Percentiles rank a stretch among this genome's conserved stretches.
phyloP scores from a whole-genome alignment of 78 protist genomes.

The Dictyostelium citrinum region DNA sequence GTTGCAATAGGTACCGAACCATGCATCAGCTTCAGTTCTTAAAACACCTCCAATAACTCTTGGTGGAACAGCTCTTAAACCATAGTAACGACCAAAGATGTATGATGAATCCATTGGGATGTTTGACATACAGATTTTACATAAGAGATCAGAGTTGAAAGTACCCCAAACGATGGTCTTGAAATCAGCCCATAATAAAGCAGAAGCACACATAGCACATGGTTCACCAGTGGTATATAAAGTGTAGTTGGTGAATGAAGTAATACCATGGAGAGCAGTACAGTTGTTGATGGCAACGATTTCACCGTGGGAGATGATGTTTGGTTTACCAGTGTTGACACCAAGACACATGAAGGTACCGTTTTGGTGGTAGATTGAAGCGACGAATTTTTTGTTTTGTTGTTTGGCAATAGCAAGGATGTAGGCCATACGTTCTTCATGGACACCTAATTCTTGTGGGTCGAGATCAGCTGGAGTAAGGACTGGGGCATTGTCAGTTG shows the following conservation, averaged over 20 bases:
- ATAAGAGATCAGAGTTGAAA: slow-evolving; percentile 12
- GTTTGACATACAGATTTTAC: slow-evolving; percentile 64
- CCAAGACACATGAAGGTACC: slow-evolving; percentile 29
- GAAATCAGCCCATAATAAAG: slow-evolving; percentile 54
- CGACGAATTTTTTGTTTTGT: slow-evolving; percentile 37
- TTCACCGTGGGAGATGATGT: slow-evolving; percentile 63
- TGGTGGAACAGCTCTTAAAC: slow-evolving; percentile 11
- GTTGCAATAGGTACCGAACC: slow-evolving; percentile 34
- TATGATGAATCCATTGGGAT: slow-evolving; percentile 48
- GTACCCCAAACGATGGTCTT: slow-evolving; percentile 49
- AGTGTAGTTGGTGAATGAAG: background rate
- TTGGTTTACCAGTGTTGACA: slow-evolving; percentile 66
- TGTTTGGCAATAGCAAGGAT: background rate
- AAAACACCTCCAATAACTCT: slow-evolving; percentile 56
- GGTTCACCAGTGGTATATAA: slow-evolving; percentile 72
- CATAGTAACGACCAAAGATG: slow-evolving; percentile 27
- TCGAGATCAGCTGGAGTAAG: slow-evolving; percentile 36
- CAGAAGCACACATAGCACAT: slow-evolving; percentile 65
- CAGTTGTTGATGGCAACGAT: slow-evolving; percentile 72
- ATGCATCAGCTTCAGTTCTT: slow-evolving; percentile 9
- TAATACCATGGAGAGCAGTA: slow-evolving; percentile 24
- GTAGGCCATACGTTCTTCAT: slow-evolving; percentile 36
- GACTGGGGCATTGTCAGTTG: background rate
- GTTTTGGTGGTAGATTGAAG: slow-evolving; percentile 26
- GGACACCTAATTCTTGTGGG: slow-evolving; percentile 3